Base-by-base conservation (phyloP, 805 yeast genomes). In the Candida takata region DNA sequence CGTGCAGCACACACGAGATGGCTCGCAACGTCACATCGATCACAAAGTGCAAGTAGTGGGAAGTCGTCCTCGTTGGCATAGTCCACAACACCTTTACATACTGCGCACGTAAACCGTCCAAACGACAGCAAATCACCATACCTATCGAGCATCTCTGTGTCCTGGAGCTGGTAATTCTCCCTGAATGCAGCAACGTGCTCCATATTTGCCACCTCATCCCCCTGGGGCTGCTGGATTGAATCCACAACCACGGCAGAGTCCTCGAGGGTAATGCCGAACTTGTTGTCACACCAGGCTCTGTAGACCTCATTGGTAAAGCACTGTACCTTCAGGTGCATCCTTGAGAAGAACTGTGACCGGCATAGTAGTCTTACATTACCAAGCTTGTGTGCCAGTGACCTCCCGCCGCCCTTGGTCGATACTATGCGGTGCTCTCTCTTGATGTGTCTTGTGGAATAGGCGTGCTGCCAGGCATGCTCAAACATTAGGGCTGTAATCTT, bases 401-500 rank as follows among this genome's bases (percentile, higher is more conserved):
- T 53, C 0, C 73, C 71, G 12, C 64, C 54, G 5, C 54, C 52
- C 40, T 59, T 62, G 14, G 39, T 42, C 18, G 54, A 62, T 2
- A 65, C 57, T 9, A 74, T 52, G 34, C 79, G 55, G 9, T 54
- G 52, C 3, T 52, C 57, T 0, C 45, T 43, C 2, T 57, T 50
- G 4, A 84, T 74, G 49, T 76, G 84, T 26, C 86, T 61, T 0
- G 94, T 79, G 34, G 64, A 66, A 42, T 78, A 65, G 2, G 79
- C 64, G 54, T 84, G 92, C 47, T 84, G 95, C 74, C 84, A 79
- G 2, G 94, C 88, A 57, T 82, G 87, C 49, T 85, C 95, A 56
- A 84, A 84, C 42, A 77, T 88, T 34, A 85, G 57, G 0, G 94
- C 94, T 3, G 79, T 58, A 3, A 78, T 64, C 41, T 73, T 75